These are phyloP conservation scores for Grigorovia jiainica DNA, from an alignment of 805 yeast species.

Conservation along the genomic window DNA sequence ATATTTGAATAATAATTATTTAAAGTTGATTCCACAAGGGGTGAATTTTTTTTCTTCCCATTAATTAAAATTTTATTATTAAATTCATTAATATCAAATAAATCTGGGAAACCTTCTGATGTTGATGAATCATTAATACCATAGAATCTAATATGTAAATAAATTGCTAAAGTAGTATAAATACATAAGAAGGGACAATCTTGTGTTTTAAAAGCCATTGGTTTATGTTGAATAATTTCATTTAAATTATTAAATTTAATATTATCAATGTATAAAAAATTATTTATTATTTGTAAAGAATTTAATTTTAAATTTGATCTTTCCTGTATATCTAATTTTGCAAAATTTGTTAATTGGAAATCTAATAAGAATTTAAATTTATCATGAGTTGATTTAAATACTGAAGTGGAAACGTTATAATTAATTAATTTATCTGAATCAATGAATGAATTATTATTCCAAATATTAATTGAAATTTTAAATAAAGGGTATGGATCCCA, in stretches of 20 bases:
- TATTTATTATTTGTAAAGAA: conserved; percentile 6
- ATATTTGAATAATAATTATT: conserved; percentile 20
- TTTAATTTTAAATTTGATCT: conserved; percentile 18
- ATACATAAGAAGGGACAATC: conserved; percentile 23
- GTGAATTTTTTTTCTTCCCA: conserved; percentile 20
- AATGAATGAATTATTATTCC: conserved; percentile 20
- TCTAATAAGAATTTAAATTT: conserved; percentile 24
- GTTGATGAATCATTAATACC: conserved; percentile 17
- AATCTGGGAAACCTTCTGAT: conserved; percentile 27
- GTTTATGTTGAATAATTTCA: conserved; percentile 3
- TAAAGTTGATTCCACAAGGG: conserved; percentile 24
- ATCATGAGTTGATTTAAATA: conserved; percentile 21
- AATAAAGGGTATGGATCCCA: not conserved
- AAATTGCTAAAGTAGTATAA: conserved; percentile 22
- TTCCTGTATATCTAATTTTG: conserved; percentile 16
- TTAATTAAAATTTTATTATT: conserved; percentile 15
- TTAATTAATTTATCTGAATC: conserved; percentile 17
- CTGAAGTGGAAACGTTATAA: not conserved
- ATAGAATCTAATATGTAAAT: conserved; percentile 23
- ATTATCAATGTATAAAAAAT: conserved; percentile 1
- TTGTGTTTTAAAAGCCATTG: conserved; percentile 16
- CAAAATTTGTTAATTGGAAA: conserved; percentile 21
- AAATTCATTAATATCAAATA: conserved; percentile 6
- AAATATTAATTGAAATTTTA: conserved; percentile 21
- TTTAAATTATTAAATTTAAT: not conserved